Conservation (phyloP, 1,284 basidiomycete species). For the Boletus smithii region DNA sequence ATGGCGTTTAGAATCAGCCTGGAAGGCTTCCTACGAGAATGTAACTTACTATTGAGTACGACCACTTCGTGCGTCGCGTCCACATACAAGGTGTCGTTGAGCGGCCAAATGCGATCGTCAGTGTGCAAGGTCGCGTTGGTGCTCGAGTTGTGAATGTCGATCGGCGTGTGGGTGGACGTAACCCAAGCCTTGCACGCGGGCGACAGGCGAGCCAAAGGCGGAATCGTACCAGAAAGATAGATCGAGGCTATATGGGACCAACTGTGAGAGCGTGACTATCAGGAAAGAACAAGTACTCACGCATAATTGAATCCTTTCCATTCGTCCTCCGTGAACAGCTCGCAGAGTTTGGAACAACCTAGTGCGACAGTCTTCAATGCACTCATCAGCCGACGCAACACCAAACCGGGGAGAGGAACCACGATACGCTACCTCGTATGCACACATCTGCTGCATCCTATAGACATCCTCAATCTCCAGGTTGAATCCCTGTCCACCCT, state of each 20-base stretch:
- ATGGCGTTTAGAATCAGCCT: not conserved
- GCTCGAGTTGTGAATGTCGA: slow-evolving; percentile 65
- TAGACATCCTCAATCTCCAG: slow-evolving; percentile 71
- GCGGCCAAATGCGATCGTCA: slow-evolving; percentile 71
- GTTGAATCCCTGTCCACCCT: slow-evolving; percentile 60
- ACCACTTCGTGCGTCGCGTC: slow-evolving; percentile 87
- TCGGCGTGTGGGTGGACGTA: slow-evolving; percentile 78
- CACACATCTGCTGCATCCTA: slow-evolving; percentile 74
- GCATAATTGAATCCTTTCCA: slow-evolving; percentile 87
- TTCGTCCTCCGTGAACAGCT: slow-evolving; percentile 85
- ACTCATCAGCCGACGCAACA: not conserved
- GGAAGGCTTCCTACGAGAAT: not conserved
- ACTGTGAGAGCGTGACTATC: not conserved
- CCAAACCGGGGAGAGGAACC: not conserved
- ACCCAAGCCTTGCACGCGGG: slow-evolving; percentile 78
- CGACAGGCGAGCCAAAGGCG: slow-evolving; percentile 74
- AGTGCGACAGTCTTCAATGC: slow-evolving; percentile 74
- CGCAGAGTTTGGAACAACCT: slow-evolving; percentile 88
- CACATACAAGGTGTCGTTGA: slow-evolving; percentile 78
- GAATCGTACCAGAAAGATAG: slow-evolving; percentile 62
- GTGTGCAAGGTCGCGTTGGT: slow-evolving; percentile 81
- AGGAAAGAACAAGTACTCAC: slow-evolving; percentile 38
- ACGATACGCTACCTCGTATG: slow-evolving; percentile 66
- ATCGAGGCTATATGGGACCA: slow-evolving; percentile 5
- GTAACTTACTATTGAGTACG: slow-evolving; percentile 64